Percentiles rank a stretch among this genome's conserved stretches.
These are phyloP conservation scores for Cryoendolithus antarcticus DNA, from an alignment of 2,329 filamentous ascomycete genomes.

Conservation along the genomic window DNA sequence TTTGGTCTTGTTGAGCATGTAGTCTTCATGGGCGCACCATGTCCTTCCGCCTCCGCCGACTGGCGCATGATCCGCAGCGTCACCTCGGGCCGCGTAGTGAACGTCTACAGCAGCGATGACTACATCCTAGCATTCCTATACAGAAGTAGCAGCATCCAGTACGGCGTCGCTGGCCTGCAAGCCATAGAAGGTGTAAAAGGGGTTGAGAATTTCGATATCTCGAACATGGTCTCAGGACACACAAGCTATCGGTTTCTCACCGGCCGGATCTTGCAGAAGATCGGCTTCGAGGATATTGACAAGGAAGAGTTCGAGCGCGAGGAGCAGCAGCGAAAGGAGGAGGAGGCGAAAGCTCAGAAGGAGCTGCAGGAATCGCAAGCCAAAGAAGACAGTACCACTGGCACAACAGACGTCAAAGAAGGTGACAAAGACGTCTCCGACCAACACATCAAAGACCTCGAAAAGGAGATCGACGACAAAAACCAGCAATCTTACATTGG, in stretches of 20 bases:
- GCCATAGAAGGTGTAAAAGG: conserved; percentile 55
- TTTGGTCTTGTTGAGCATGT: conserved; percentile 78
- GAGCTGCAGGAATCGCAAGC: conserved; percentile 18
- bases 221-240: conserved; percentile 38
- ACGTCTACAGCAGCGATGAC: conserved; percentile 80
- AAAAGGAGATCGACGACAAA: conserved; percentile 31
- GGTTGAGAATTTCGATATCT: conserved; percentile 46
- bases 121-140: conserved; percentile 81
- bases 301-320: conserved; percentile 35
- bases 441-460: conserved; percentile 23
- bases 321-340: conserved; percentile 26
- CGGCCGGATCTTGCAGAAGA: conserved; percentile 38
- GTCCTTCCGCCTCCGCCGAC: conserved; percentile 56
- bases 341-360: conserved; percentile 27
- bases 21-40: conserved; percentile 69
- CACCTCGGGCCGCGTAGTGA: conserved; percentile 70
- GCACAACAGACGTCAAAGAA: conserved; percentile 9
- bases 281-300: conserved; percentile 42
- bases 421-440: conserved; percentile 19
- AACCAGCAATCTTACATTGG: conserved; percentile 32
- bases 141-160: conserved; percentile 67
- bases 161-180: conserved; percentile 75
- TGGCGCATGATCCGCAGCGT: conserved; percentile 70
- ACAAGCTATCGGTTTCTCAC: conserved; percentile 39
- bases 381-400: conserved; percentile 10